phyloP scores from a whole-genome alignment of 179 eudicot species.

The Sideroxylon spinosum region DNA sequence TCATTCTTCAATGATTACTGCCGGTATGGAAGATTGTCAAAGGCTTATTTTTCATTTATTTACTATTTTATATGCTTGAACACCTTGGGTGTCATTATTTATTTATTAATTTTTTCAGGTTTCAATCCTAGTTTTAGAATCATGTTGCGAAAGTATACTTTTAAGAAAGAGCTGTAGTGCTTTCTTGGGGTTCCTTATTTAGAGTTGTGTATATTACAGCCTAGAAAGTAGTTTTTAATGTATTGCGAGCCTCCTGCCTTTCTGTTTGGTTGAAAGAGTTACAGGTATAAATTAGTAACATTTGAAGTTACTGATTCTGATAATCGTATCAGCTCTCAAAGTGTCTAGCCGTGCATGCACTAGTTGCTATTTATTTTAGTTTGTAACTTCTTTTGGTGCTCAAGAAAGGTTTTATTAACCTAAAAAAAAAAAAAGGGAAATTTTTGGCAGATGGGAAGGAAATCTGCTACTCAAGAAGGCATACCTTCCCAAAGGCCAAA shows the following conservation, averaged over 20 bases:
- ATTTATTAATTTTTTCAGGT: neutral
- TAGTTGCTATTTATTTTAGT: neutral
- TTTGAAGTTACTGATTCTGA: neutral
- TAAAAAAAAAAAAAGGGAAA: neutral
- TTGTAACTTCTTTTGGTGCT: neutral
- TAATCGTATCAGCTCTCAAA: neutral
- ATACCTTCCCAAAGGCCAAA: neutral
- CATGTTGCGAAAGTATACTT: no score
- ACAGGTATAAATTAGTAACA: neutral
- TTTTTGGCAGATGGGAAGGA: neutral
- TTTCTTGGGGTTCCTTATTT: neutral
- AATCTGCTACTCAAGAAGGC: neutral
- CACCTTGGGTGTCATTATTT: neutral
- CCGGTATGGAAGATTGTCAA: slow-evolving; percentile 40
- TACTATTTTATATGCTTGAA: neutral
- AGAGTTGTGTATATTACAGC: neutral
- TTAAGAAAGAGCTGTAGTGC: neutral
- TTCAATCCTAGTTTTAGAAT: neutral
- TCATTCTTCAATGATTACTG: slow-evolving; percentile 59
- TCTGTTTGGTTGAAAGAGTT: neutral
- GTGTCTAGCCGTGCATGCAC: neutral
- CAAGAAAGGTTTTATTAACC: neutral
- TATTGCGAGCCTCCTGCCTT: neutral
- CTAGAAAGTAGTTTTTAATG: neutral
- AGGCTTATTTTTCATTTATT: neutral